Evolutionary conservation across 2,329 filamentous ascomycete species (phyloP).

Genomic region (Didymellaceae sp.): DNA sequence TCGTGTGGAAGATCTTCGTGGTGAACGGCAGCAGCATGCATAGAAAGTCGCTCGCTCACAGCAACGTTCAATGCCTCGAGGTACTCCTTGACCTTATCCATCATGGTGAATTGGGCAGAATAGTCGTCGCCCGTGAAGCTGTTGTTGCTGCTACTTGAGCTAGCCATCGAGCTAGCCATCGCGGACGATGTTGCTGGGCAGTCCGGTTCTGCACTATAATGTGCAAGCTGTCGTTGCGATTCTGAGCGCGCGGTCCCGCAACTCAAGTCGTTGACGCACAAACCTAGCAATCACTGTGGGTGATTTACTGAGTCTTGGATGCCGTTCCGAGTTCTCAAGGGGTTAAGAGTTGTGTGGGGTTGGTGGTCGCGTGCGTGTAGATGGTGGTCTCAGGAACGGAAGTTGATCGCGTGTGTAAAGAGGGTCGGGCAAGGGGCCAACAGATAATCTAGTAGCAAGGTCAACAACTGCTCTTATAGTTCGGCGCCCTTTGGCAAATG

Average conservation of each 20-base stretch:
- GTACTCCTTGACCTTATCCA: conserved; percentile 30
- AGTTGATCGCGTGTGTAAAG: conserved; percentile 17
- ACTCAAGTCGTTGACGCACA: too few species aligned
- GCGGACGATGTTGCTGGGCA: too few species aligned
- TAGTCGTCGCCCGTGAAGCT: conserved; percentile 9
- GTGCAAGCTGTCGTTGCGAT: too few species aligned
- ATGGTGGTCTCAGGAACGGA: conserved; percentile 8
- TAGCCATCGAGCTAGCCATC: conserved; percentile 27
- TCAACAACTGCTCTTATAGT: conserved; percentile 12
- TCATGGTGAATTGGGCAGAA: conserved; percentile 20
- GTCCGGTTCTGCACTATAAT: too few species aligned
- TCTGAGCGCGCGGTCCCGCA: too few species aligned
- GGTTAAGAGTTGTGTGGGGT: not conserved
- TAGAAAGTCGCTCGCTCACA: conserved; percentile 30
- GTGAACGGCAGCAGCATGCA: conserved; percentile 36
- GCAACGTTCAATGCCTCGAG: conserved; percentile 31
- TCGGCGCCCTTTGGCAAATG: not conserved
- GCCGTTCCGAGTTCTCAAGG: not conserved
- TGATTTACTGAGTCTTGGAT: not conserved
- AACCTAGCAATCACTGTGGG: not conserved
- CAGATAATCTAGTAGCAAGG: conserved; percentile 22
- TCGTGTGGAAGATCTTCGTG: conserved; percentile 44
- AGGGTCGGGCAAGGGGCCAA: conserved; percentile 26
- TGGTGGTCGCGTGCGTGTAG: conserved; percentile 7
- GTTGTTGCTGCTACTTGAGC: conserved; percentile 10